These are phyloP conservation scores for Iodosphaeria phyllophila DNA, from an alignment of 2,329 filamentous ascomycete genomes.

Conservation along the genomic window DNA sequence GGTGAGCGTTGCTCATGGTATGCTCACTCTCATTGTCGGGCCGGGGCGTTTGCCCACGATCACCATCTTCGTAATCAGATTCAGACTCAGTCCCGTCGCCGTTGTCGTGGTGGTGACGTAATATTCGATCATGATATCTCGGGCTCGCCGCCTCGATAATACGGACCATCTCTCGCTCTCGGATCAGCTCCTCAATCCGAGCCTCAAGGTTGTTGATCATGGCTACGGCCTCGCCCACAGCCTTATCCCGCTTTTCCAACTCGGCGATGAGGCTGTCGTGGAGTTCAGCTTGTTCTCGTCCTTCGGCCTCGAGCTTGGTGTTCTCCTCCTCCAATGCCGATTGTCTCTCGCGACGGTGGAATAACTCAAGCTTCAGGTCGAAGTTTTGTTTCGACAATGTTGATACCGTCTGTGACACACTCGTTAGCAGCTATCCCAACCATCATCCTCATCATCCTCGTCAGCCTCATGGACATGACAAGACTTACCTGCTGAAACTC, in stretches of 20 bases:
- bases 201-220: slow-evolving; percentile 51
- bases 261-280: slow-evolving; percentile 40
- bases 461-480: slow-evolving; percentile 1
- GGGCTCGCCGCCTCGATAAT: slow-evolving; percentile 25
- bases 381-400: slow-evolving; percentile 60
- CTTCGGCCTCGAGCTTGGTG: slow-evolving; percentile 33
- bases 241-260: slow-evolving; percentile 49
- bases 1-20: slow-evolving; percentile 3
- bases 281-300: slow-evolving; percentile 33
- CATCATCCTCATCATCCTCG: slow-evolving; percentile 1
- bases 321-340: slow-evolving; percentile 36
- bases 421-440: slow-evolving; percentile 3
- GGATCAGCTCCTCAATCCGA: slow-evolving; percentile 31
- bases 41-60: too few relatives aligned
- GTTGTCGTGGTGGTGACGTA: slow-evolving; percentile 7
- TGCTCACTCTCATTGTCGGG: neutral
- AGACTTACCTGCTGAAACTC: slow-evolving; percentile 45
- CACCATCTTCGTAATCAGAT: too few relatives aligned
- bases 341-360: slow-evolving; percentile 47
- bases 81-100: slow-evolving; percentile 6
- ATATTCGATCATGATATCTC: slow-evolving; percentile 12
- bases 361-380: slow-evolving; percentile 55
- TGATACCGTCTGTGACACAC: slow-evolving; percentile 34
- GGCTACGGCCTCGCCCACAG: slow-evolving; percentile 49
- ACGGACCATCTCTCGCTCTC: slow-evolving; percentile 33